Conservation (phyloP, 768 basidiomycete species). For the Boletus coccyginus region DNA sequence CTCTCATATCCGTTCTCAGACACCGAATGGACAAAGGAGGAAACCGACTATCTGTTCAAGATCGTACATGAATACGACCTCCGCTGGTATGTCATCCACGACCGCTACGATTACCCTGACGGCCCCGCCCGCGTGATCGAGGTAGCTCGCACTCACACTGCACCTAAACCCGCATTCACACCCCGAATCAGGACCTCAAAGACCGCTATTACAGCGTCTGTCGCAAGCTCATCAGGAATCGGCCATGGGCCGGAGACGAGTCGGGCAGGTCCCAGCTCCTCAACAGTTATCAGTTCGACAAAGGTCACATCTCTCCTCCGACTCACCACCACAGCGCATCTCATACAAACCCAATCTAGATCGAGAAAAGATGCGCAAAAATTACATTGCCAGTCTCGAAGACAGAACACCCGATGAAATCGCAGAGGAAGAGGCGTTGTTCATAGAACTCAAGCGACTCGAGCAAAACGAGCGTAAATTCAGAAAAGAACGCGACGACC, state of each 20-base stretch:
- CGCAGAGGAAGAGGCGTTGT: slow-evolving; percentile 92
- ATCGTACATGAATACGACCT: slow-evolving; percentile 80
- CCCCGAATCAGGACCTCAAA: slow-evolving; percentile 66
- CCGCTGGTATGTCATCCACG: slow-evolving; percentile 86
- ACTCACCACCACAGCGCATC: background rate
- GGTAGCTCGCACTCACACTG: slow-evolving; percentile 36
- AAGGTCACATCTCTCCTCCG: slow-evolving; percentile 60
- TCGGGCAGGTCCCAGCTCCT: slow-evolving; percentile 63
- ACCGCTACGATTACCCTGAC: slow-evolving; percentile 79
- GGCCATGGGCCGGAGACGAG: slow-evolving; percentile 85
- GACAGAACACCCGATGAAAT: slow-evolving; percentile 86
- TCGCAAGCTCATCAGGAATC: slow-evolving; percentile 78
- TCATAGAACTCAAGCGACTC: slow-evolving; percentile 89
- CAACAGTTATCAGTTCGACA: slow-evolving; percentile 80
- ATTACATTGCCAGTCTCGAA: slow-evolving; percentile 84
- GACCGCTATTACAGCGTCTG: slow-evolving; percentile 92
- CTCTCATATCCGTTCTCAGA: slow-evolving; percentile 41
- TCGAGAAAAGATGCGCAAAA: slow-evolving; percentile 84
- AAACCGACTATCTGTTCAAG: slow-evolving; percentile 89
- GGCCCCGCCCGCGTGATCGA: slow-evolving; percentile 62
- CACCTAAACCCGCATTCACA: background rate
- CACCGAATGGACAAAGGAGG: slow-evolving; percentile 85
- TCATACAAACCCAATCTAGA: slow-evolving; percentile 42
- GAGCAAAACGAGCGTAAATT: slow-evolving; percentile 90
- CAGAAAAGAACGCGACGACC: slow-evolving; percentile 83